Conservation (phyloP, 2,329 filamentous ascomycete species). For the Kalmusia sp. region DNA sequence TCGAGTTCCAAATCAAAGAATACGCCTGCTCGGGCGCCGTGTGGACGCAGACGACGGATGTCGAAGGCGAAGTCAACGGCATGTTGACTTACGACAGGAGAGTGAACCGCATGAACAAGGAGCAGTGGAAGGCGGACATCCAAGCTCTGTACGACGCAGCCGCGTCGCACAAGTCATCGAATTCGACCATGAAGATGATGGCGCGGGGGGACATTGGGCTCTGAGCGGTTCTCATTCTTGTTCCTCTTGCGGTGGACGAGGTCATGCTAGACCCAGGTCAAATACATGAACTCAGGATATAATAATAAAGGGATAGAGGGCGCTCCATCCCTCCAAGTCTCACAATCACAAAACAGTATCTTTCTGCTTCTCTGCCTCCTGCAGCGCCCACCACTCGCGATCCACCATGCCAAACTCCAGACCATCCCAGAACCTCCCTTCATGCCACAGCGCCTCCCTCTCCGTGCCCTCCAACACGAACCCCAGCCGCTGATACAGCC, state of each 20-base stretch:
- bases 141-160: conserved; percentile 63
- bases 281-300: no score
- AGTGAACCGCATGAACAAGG: conserved; percentile 61
- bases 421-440: conserved; percentile 50
- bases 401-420: conserved; percentile 37
- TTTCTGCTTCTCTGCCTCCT: conserved; percentile 3
- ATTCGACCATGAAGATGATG: conserved; percentile 11
- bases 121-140: conserved; percentile 68
- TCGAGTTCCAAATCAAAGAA: conserved; percentile 57
- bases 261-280: no score
- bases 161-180: not conserved
- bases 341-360: not conserved
- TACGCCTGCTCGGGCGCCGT: conserved; percentile 72
- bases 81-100: conserved; percentile 73
- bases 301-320: no score
- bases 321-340: no score
- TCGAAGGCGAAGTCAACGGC: conserved; percentile 77
- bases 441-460: conserved; percentile 53
- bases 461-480: conserved; percentile 54
- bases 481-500: conserved; percentile 55
- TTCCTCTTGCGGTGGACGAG: no score
- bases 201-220: conserved; percentile 1
- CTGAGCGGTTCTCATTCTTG: no score
- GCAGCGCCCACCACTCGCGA: conserved; percentile 30
- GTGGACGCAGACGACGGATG: conserved; percentile 77